Conservation (phyloP, 306 rosid species). For the Hippophae tibetana region DNA sequence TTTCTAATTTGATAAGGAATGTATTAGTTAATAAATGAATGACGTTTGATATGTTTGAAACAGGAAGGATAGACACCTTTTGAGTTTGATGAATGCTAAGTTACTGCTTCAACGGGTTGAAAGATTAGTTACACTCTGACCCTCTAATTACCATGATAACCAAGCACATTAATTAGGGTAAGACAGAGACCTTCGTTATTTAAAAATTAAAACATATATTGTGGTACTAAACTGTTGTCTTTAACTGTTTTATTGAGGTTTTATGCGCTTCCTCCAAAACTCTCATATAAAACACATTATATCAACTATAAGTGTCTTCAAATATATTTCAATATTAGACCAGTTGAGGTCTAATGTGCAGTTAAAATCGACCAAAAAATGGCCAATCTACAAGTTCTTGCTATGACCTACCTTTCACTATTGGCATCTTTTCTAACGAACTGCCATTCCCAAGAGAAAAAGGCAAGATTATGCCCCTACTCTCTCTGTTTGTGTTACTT, state of each 20-base stretch:
- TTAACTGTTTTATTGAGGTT: no score
- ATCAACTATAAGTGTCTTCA: background rate
- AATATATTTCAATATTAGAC: background rate
- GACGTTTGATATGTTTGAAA: background rate
- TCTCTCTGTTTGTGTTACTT: background rate
- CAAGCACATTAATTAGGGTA: no score
- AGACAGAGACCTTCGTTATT: no score
- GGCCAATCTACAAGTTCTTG: background rate
- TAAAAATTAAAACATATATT: no score
- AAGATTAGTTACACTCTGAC: background rate
- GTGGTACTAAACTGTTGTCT: no score
- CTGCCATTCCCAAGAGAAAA: conserved; percentile 8
- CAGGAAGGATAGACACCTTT: background rate
- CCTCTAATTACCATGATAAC: background rate
- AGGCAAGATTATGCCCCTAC: background rate
- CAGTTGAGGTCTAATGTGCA: no score
- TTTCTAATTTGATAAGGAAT: background rate
- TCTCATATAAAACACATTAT: no score
- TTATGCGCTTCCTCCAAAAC: no score
- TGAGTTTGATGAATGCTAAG: background rate
- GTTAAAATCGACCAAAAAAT: background rate
- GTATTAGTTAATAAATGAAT: background rate
- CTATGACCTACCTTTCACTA: background rate
- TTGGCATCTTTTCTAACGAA: background rate
- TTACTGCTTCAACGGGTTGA: background rate